Evolutionary conservation across 768 basidiomycete species (phyloP), one percentile per base, ranked within the genome.

Genomic region (Mycena chlorophos): DNA sequence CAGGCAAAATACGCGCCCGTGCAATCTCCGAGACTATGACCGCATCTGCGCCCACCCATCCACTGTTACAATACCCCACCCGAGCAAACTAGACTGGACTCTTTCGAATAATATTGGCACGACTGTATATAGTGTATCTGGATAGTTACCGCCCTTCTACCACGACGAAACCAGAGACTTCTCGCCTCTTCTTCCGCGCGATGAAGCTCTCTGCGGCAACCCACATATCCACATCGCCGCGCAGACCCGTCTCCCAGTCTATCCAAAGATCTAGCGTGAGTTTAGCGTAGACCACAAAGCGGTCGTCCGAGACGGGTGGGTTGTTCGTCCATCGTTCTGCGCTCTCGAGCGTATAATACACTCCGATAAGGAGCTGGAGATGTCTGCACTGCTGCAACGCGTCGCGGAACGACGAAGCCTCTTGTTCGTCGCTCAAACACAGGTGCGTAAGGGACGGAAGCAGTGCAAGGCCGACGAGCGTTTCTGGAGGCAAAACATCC

Each of bases 1-100:
- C 55, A 86, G 84, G 84, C 82, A 23, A 86, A 81, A 65, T 87
- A 87, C 62, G 78, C 83, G 22, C 78, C 80, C 17, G 66, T 71
- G 17, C 73, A 69, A 51, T 64, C 75, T 1, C 73, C 77, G 16
- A 73, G 69, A 60, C 63, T 77, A 22, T 77, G 63, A 42, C 6
- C n/a, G n/a, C n/a, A n/a, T n/a, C 13, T 8, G 20, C 40, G n/a
- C 40, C 40, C 40, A 42, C 40, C 13, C 22, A 42, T 10, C 10
- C 34, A 10, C 10, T n/a, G 10, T 37, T 37, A 37, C n/a, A 37
- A 10, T n/a, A 10, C 34, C 10, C n/a, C n/a, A 10, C 34, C 10
- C 10, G 10, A 10, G 34, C 34, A 37, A 37, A 10, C 10, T 10
- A 10, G n/a, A 10, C 34, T 37, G 12, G 34, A 37, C n/a, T n/a